Conservation (phyloP, 2,329 filamentous ascomycete genomes). For the Colletotrichum sp. region DNA sequence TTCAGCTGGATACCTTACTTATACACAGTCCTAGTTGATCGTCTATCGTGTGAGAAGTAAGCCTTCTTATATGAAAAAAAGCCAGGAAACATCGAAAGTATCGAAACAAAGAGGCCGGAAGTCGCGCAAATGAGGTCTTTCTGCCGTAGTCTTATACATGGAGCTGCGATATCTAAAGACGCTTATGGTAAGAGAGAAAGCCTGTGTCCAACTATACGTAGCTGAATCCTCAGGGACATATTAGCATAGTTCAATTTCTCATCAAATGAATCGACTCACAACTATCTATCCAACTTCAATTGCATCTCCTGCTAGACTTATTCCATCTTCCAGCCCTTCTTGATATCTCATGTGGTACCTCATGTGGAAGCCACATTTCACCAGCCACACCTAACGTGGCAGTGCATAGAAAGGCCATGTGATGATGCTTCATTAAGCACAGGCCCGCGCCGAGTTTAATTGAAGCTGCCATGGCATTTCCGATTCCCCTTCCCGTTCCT, state of each 20-base stretch:
- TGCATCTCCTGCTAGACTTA: background rate
- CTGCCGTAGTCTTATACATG: background rate
- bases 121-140: background rate
- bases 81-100: background rate
- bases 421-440: background rate
- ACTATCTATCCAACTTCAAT: background rate
- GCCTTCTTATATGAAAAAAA: background rate
- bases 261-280: background rate
- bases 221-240: rapidly evolving
- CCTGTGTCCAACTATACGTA: background rate
- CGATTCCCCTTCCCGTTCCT: background rate
- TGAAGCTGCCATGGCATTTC: background rate
- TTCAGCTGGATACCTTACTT: too few relatives aligned
- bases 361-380: background rate
- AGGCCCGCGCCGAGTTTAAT: background rate
- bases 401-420: background rate
- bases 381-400: background rate
- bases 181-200: background rate
- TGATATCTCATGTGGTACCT: background rate
- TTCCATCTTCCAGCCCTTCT: background rate
- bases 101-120: background rate
- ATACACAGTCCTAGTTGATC: too few relatives aligned
- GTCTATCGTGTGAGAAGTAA: too few relatives aligned
- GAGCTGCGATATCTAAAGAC: background rate
- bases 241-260: background rate